Evolutionary conservation across 2,329 filamentous ascomycete species (phyloP).

Genomic region (Paramyrothecium roridum): DNA sequence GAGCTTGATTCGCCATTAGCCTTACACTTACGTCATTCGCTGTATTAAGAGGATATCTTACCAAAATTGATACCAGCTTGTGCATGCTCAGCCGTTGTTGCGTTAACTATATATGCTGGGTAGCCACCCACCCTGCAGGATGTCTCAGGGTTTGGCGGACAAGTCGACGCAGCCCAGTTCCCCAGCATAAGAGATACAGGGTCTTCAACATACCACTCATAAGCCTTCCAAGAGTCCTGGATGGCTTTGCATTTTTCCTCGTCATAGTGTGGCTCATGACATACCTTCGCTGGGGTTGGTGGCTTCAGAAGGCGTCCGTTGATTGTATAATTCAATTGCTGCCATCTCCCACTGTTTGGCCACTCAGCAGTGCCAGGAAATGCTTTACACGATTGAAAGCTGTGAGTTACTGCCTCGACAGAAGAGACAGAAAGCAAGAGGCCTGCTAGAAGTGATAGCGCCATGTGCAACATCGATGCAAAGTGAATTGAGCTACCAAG

Average conservation of each 20-base stretch:
- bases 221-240: constrained; percentile 18
- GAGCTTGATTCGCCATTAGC: constrained; percentile 22
- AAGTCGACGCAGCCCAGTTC: constrained; percentile 48
- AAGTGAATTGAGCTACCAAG: no score
- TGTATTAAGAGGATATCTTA: constrained; percentile 16
- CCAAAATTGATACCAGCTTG: constrained; percentile 39
- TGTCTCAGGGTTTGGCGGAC: constrained; percentile 35
- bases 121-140: constrained; percentile 31
- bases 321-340: constrained; percentile 39
- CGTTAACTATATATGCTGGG: constrained; percentile 32
- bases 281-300: constrained; percentile 29
- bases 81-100: constrained; percentile 26
- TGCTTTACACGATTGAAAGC: constrained; percentile 37
- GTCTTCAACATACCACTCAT: constrained; percentile 21
- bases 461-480: no score
- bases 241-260: constrained; percentile 23
- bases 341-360: constrained; percentile 45
- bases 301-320: constrained; percentile 39
- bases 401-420: neutral
- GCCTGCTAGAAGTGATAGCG: no score
- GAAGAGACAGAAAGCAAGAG: neutral
- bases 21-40: neutral
- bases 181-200: constrained; percentile 30
- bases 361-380: constrained; percentile 42
- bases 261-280: constrained; percentile 24